phyloP scores from a whole-genome alignment of 2,329 filamentous ascomycete species.

The Trichocomaceae sp. region DNA sequence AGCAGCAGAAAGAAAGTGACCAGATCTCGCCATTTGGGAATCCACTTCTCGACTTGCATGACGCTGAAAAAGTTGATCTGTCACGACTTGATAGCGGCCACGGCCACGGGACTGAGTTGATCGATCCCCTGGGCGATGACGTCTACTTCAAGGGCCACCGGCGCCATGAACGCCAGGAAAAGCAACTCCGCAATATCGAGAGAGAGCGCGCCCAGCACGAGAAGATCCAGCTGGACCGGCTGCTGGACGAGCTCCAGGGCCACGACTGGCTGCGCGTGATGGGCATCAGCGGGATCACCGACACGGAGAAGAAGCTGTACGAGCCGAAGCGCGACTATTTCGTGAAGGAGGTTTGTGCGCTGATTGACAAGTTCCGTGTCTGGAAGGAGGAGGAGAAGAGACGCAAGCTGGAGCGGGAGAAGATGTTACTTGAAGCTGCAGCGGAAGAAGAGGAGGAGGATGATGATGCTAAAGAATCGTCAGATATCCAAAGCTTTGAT shows the following conservation, averaged over 20 bases:
- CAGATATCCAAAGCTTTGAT: slow-evolving; percentile 41
- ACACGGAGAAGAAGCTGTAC: slow-evolving; percentile 77
- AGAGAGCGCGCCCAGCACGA: slow-evolving; percentile 61
- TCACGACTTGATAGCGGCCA: slow-evolving; percentile 23
- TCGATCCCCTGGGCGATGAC: slow-evolving; percentile 52
- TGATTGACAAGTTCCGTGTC: slow-evolving; percentile 77
- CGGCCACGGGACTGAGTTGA: slow-evolving; percentile 6
- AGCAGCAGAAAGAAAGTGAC: not conserved
- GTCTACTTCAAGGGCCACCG: slow-evolving; percentile 54
- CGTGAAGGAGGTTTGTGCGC: slow-evolving; percentile 69
- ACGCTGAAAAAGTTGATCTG: slow-evolving; percentile 40
- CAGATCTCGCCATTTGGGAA: slow-evolving; percentile 29
- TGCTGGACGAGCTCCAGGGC: slow-evolving; percentile 76
- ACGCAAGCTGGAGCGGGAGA: slow-evolving; percentile 68
- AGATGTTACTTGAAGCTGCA: slow-evolving; percentile 35
- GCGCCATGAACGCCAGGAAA: slow-evolving; percentile 58
- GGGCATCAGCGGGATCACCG: slow-evolving; percentile 79
- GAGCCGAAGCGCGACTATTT: slow-evolving; percentile 81
- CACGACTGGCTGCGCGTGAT: slow-evolving; percentile 90
- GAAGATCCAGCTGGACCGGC: slow-evolving; percentile 57
- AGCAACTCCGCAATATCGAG: slow-evolving; percentile 62
- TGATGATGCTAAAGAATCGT: slow-evolving; percentile 19
- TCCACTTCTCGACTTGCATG: slow-evolving; percentile 32
- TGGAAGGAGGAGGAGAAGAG: slow-evolving; percentile 90
- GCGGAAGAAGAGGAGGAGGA: slow-evolving; percentile 37